These are phyloP conservation scores for Trichoderma harzianum DNA, from an alignment of 2,329 filamentous ascomycete genomes.

Conservation along the genomic window DNA sequence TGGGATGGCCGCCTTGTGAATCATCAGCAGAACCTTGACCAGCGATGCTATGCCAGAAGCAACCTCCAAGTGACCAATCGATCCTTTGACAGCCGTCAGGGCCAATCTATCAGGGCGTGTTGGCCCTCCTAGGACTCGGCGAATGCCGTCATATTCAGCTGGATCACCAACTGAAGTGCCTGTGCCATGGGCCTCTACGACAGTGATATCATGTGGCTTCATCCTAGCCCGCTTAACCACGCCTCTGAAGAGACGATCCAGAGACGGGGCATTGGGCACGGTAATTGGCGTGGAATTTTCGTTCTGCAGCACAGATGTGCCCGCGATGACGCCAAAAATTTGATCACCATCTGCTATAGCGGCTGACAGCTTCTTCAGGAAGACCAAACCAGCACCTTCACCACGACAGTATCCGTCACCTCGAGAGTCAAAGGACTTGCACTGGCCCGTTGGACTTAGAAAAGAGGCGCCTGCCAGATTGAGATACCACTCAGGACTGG, in stretches of 20 bases:
- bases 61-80: constrained; percentile 27
- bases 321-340: constrained; percentile 39
- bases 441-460: constrained; percentile 31
- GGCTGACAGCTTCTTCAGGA: constrained; percentile 46
- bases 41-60: constrained; percentile 43
- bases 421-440: constrained; percentile 33
- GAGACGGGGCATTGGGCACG: constrained; percentile 31
- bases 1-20: constrained; percentile 30
- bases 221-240: constrained; percentile 32
- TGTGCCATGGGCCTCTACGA: constrained; percentile 49
- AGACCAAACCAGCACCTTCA: constrained; percentile 44
- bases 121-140: constrained; percentile 20
- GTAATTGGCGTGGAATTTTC: constrained; percentile 42
- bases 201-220: constrained; percentile 20
- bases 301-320: constrained; percentile 41
- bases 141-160: constrained; percentile 35
- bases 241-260: constrained; percentile 24
- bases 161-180: constrained; percentile 52
- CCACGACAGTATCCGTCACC: constrained; percentile 52
- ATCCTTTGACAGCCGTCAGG: constrained; percentile 27
- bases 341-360: constrained; percentile 47
- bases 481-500: constrained; percentile 24
- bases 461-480: constrained; percentile 27
- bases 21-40: constrained; percentile 47
- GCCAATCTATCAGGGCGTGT: constrained; percentile 7